Evolutionary conservation across 805 yeast genomes (phyloP).

Genomic region (Jamesozyma piceae): DNA sequence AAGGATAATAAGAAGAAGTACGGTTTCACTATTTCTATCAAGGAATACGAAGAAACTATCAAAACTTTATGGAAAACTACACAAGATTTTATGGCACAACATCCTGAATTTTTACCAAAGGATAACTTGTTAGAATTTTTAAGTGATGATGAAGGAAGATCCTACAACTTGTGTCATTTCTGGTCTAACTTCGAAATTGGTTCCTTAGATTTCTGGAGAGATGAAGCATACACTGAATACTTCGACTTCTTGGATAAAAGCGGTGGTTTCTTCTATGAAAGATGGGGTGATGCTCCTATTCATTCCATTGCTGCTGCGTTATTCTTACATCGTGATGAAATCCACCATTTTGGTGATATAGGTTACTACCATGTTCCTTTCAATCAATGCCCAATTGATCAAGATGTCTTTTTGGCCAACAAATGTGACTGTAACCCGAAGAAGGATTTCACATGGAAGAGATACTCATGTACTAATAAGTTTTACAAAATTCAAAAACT

Average conservation of each 20-base stretch:
- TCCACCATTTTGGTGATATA: slow-evolving; percentile 76
- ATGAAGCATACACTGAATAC: slow-evolving; percentile 58
- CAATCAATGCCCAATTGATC: slow-evolving; percentile 68
- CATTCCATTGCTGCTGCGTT: slow-evolving; percentile 82
- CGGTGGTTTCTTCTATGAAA: slow-evolving; percentile 88
- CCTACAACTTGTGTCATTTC: slow-evolving; percentile 77
- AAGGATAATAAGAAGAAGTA: slow-evolving; percentile 63
- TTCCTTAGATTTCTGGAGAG: slow-evolving; percentile 63
- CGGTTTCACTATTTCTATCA: slow-evolving; percentile 69
- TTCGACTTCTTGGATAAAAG: slow-evolving; percentile 66
- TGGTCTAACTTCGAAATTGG: slow-evolving; percentile 90
- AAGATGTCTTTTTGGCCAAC: slow-evolving; percentile 44
- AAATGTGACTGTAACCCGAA: slow-evolving; percentile 66
- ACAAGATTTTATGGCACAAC: slow-evolving; percentile 44
- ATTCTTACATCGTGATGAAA: slow-evolving; percentile 56
- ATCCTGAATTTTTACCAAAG: slow-evolving; percentile 51
- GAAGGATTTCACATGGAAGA: slow-evolving; percentile 67
- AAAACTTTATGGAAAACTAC: slow-evolving; percentile 71
- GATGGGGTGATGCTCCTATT: slow-evolving; percentile 94
- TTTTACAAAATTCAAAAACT: slow-evolving; percentile 48
- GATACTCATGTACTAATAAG: slow-evolving; percentile 61
- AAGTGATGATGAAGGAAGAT: slow-evolving; percentile 58
- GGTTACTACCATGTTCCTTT: slow-evolving; percentile 82
- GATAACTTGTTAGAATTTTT: slow-evolving; percentile 63
- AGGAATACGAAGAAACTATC: slow-evolving; percentile 65